A percentile compares a stretch with the other conserved stretches of the same genome.
Conservation (phyloP, 345 rosid species). For the Arabidopsis thaliana region DNA sequence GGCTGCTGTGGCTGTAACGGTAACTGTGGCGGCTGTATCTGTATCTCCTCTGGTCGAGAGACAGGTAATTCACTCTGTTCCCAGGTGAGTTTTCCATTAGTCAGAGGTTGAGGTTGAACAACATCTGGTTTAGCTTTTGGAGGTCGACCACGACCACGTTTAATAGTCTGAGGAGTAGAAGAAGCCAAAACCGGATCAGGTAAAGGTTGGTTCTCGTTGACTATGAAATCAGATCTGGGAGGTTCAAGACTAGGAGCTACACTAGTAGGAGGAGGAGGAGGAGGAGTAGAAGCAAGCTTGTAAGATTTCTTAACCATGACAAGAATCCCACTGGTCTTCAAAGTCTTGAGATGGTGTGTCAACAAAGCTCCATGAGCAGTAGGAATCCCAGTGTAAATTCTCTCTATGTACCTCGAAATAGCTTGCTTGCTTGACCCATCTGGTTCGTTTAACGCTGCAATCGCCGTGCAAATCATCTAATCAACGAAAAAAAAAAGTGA, state of each 20-base stretch:
- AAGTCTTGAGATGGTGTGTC: constrained; percentile 66
- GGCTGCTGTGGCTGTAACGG: constrained; percentile 1
- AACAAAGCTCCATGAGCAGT: constrained; percentile 63
- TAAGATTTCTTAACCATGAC: constrained; percentile 78
- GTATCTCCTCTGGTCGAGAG: constrained; percentile 23
- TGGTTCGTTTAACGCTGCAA: constrained; percentile 67
- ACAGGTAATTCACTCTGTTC: constrained; percentile 22
- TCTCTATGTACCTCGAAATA: constrained; percentile 75
- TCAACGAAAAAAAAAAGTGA: neutral
- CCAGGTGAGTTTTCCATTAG: constrained; percentile 30
- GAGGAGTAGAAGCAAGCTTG: constrained; percentile 48
- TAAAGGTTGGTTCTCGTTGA: constrained; percentile 36
- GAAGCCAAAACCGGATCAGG: constrained; percentile 30
- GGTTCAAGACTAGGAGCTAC: constrained; percentile 37
- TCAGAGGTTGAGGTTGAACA: constrained; percentile 34
- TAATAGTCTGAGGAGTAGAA: constrained; percentile 40
- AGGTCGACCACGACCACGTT: constrained; percentile 77
- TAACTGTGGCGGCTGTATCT: neutral
- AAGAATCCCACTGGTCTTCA: constrained; percentile 71
- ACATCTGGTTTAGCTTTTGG: constrained; percentile 53
- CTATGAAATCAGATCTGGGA: constrained; percentile 47
- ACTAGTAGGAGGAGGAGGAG: constrained; percentile 32
- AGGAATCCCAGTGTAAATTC: constrained; percentile 63
- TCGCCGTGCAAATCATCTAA: constrained; percentile 82
- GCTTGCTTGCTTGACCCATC: constrained; percentile 90